Evolutionary conservation across 2,329 filamentous ascomycete species (phyloP).

Genomic region (Anisogramma anomala): DNA sequence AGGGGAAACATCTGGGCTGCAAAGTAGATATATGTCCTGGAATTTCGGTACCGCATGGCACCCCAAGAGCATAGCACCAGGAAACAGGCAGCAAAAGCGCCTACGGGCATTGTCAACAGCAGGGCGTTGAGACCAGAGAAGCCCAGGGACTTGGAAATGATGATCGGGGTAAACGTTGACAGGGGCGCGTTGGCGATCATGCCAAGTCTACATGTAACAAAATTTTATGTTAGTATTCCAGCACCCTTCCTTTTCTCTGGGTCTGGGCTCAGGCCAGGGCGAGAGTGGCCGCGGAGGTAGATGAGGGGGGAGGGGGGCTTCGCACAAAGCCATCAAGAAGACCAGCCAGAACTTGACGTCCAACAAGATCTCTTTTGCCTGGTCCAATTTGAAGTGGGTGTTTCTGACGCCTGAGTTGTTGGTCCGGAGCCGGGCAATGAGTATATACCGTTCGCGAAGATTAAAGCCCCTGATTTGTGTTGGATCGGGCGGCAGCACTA

Average conservation of each 20-base stretch:
- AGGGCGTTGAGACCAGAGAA: conserved; percentile 20
- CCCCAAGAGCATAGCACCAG: conserved; percentile 24
- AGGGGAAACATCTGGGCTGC: conserved; percentile 30
- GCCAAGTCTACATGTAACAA: conserved; percentile 32
- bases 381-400: conserved; percentile 16
- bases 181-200: conserved; percentile 59
- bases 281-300: not conserved
- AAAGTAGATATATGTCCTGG: conserved; percentile 23
- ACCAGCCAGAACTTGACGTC: conserved; percentile 20
- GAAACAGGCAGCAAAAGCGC: conserved; percentile 23
- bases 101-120: conserved; percentile 20
- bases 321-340: conserved; percentile 23
- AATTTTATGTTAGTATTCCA: too few relatives aligned
- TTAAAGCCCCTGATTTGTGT: conserved; percentile 24
- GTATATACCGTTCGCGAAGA: conserved; percentile 14
- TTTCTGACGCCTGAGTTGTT: conserved; percentile 17
- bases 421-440: conserved; percentile 16
- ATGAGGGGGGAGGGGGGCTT: not conserved
- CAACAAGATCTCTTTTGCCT: conserved; percentile 13
- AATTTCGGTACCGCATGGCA: conserved; percentile 22
- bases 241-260: too few relatives aligned
- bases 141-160: conserved; percentile 42
- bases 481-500: conserved; percentile 16
- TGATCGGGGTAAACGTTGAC: conserved; percentile 48
- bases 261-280: not conserved